Percentiles rank a stretch among this genome's conserved stretches.
Conservation (phyloP, 371 early-diverging fungal species). For the Actinomucor elegans region DNA sequence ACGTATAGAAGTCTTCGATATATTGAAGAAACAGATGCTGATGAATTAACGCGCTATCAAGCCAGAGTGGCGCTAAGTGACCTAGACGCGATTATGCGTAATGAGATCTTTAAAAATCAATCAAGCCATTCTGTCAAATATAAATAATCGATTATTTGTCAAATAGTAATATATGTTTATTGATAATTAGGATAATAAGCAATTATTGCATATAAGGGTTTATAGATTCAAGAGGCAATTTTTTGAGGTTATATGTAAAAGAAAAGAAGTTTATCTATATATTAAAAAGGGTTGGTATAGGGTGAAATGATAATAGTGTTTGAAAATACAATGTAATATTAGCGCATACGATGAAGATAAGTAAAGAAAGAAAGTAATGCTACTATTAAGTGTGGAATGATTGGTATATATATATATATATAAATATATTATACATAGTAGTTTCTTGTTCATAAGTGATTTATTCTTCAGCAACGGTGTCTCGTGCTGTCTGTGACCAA, state of each 20-base stretch:
- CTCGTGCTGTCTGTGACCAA: neutral
- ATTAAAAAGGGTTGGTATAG: neutral
- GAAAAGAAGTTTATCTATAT: neutral
- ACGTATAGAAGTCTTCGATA: constrained; percentile 62
- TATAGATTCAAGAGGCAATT: no score
- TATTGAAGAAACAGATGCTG: constrained; percentile 64
- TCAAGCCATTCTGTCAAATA: constrained; percentile 7
- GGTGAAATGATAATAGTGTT: no score
- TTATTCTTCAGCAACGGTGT: neutral
- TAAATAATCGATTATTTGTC: no score
- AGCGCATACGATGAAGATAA: no score
- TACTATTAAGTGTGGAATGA: no score
- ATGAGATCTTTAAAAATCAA: constrained; percentile 40
- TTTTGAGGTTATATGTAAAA: neutral
- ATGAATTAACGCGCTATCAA: constrained; percentile 67
- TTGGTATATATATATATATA: no score
- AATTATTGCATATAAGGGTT: no score
- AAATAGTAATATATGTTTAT: no score
- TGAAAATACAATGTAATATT: constrained; percentile 1
- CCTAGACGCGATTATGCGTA: constrained; percentile 58
- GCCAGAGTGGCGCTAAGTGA: constrained; percentile 67
- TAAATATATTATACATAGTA: no score
- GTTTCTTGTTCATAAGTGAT: no score
- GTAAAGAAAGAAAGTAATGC: no score
- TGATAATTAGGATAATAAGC: no score